Conservation (phyloP, 2,329 filamentous ascomycete species). For the Stachybotrys chartarum region DNA sequence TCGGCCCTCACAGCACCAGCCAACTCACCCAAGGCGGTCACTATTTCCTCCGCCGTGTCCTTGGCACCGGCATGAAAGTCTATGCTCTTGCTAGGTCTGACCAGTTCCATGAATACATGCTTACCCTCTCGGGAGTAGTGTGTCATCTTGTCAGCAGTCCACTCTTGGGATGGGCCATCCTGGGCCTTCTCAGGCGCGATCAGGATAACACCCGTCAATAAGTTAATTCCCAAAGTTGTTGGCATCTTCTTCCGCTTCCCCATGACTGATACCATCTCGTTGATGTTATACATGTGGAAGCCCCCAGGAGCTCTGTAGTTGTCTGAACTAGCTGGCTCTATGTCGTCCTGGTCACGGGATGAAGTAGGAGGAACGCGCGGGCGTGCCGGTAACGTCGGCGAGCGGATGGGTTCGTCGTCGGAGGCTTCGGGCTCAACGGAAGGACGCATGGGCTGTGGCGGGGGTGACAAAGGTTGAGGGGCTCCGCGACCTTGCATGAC, state of each 20-base stretch:
- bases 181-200: constrained; percentile 79
- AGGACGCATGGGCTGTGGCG: constrained; percentile 17
- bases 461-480: constrained; percentile 18
- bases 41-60: constrained; percentile 92
- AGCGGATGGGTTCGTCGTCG: constrained; percentile 11
- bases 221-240: constrained; percentile 90
- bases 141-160: constrained; percentile 91
- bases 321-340: constrained; percentile 20
- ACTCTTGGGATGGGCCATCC: constrained; percentile 83
- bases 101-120: constrained; percentile 91
- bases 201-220: constrained; percentile 80
- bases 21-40: constrained; percentile 78
- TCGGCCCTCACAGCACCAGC: constrained; percentile 80
- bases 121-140: constrained; percentile 98
- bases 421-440: constrained; percentile 13
- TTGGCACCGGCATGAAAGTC: constrained; percentile 97
- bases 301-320: constrained; percentile 61
- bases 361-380: constrained; percentile 7
- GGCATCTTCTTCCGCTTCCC: constrained; percentile 98
- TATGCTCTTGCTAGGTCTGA: constrained; percentile 85
- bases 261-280: constrained; percentile 95
- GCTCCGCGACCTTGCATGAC: constrained; percentile 43
- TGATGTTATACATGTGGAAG: constrained; percentile 94
- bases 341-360: constrained; percentile 1
- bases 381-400: constrained; percentile 9